These are phyloP conservation scores for Calonectria honghensis DNA, from an alignment of 2,329 filamentous ascomycete species.

Conservation along the genomic window DNA sequence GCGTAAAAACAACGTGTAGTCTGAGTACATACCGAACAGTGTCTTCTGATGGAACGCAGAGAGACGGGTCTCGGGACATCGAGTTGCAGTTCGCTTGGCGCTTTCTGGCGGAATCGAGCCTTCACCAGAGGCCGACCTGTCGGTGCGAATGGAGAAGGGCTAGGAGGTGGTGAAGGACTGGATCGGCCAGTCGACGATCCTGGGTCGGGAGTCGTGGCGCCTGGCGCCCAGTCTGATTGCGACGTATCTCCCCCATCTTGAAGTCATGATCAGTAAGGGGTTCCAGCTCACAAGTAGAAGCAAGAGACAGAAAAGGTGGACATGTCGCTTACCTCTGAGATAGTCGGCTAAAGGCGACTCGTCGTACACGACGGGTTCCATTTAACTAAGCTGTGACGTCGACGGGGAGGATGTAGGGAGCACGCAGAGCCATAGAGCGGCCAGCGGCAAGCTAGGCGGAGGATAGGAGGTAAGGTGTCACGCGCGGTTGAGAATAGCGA, in stretches of 20 bases:
- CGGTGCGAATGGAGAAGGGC: conserved; percentile 73
- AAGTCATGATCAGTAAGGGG: conserved; percentile 6
- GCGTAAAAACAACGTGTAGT: conserved; percentile 9
- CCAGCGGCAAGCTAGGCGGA: conserved; percentile 38
- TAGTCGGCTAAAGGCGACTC: conserved; percentile 92
- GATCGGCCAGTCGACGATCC: conserved; percentile 58
- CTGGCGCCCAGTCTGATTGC: conserved; percentile 67
- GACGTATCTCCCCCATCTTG: conserved; percentile 70
- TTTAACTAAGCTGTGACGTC: conserved; percentile 57
- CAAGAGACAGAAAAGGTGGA: neutral
- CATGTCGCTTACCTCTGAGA: conserved; percentile 81
- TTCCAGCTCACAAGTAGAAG: neutral
- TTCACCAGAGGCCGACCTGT: conserved; percentile 73
- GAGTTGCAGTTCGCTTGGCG: conserved; percentile 66
- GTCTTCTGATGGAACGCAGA: conserved; percentile 67
- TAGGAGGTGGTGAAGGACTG: conserved; percentile 68
- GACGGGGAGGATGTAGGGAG: conserved; percentile 52
- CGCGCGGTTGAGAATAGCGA: conserved; percentile 13
- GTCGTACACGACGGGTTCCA: conserved; percentile 93
- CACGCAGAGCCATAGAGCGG: conserved; percentile 58
- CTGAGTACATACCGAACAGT: conserved; percentile 69
- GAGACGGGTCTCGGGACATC: conserved; percentile 61
- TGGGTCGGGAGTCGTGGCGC: conserved; percentile 60
- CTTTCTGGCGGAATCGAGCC: conserved; percentile 71
- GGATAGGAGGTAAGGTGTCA: conserved; percentile 8